Evolutionary conservation across 2,329 filamentous ascomycete species (phyloP), one percentile per base, ranked within the genome.

Genomic region (Juglanconis juglandina): DNA sequence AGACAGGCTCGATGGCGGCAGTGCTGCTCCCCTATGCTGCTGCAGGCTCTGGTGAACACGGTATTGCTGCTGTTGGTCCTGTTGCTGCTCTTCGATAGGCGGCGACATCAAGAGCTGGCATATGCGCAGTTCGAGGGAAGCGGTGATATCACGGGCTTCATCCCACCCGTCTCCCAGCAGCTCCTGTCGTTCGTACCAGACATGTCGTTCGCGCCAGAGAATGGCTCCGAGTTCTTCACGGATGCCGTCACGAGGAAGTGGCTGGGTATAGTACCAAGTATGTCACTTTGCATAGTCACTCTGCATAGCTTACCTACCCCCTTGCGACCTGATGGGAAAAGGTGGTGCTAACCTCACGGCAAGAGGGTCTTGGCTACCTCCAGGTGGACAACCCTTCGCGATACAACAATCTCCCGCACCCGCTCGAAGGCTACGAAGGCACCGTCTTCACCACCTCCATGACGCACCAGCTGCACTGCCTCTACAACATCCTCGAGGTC

Each of bases 381-480:
- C 64, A 69, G 39, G 66, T 78, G 52, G 68, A 74, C 48, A 53
- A 74, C 53, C 71, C 75, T 0, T 54, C 66, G 6, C 62, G 65
- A 11, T 73, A 74, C 66, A 66, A 75, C 47, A 73, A 75, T 65
- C 70, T 78, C 10, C 76, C 75, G 2, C 69, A 66, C 5, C 70
- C 66, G 14, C 66, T 79, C 7, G 49, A 69, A 14, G 67, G 65
- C 17, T 76, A 69, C 59, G 64, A 68, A 3, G 65, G 69, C 14
- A 68, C 71, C 44, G 75, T 73, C 47, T 77, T 74, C 64, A 77
- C 76, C 1, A 76, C 76, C 0, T 75, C 73, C 2, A 71, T 78
- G 63, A 78, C 76, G 3, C 77, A 79, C 60, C 77, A 79, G 65
- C 69, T 79, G 2, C 75, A 78, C 64, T 79, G 77, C 62, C 68